phyloP scores from a whole-genome alignment of 345 rosid species.

The Salix dunnii region DNA sequence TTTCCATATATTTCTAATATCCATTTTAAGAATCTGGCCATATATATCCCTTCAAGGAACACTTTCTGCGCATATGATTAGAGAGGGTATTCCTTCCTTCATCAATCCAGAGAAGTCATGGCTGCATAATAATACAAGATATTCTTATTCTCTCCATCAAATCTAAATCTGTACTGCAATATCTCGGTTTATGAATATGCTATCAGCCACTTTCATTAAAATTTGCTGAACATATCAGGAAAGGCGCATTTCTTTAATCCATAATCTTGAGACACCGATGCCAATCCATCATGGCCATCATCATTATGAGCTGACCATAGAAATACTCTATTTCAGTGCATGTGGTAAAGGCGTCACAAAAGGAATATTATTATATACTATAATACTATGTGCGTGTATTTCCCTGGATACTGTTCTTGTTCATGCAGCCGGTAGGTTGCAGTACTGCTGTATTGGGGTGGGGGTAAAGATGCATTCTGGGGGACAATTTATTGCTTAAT shows the following conservation, averaged over 20 bases:
- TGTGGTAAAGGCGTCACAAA: neutral
- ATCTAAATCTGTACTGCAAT: conserved; percentile 12
- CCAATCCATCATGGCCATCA: conserved; percentile 31
- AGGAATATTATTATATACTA: too few species aligned
- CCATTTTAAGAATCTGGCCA: conserved; percentile 6
- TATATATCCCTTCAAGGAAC: conserved; percentile 8
- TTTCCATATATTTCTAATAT: neutral
- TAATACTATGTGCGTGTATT: too few species aligned
- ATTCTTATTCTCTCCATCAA: conserved; percentile 27
- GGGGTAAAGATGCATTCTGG: neutral
- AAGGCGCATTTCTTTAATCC: conserved; percentile 19
- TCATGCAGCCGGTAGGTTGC: neutral
- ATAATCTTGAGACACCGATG: conserved; percentile 15
- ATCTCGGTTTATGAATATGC: neutral
- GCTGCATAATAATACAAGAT: conserved; percentile 19
- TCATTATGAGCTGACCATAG: conserved; percentile 41
- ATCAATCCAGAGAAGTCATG: conserved; percentile 14
- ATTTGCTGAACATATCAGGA: conserved; percentile 8
- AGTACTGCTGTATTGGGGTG: neutral
- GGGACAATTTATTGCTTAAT: neutral
- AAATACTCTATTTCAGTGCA: conserved; percentile 18
- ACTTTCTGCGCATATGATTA: conserved; percentile 28
- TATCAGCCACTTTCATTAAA: neutral
- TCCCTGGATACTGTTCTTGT: too few species aligned
- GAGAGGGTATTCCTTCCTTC: conserved; percentile 16